A percentile compares a stretch with the other conserved stretches of the same genome.
Evolutionary conservation across 495 filamentous ascomycete genomes (phyloP).

Genomic region (Trichoderma virens): DNA sequence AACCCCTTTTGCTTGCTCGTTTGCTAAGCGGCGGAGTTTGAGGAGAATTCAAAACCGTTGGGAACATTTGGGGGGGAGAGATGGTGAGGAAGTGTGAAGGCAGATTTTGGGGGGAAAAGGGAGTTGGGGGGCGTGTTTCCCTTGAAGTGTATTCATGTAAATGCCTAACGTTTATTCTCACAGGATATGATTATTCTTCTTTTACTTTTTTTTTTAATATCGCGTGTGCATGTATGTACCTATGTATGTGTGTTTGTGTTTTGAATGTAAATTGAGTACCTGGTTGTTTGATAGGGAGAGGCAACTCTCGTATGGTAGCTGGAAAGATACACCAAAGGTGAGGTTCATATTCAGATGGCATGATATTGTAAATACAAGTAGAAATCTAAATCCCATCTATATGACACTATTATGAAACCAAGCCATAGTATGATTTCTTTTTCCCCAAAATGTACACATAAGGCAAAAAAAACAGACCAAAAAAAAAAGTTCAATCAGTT

Average conservation of each 20-base stretch:
- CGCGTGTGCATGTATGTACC: background rate
- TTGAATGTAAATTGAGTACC: background rate
- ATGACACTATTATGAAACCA: background rate
- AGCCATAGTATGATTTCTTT: background rate
- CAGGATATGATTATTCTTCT: background rate
- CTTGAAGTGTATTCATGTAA: background rate
- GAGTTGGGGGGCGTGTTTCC: background rate
- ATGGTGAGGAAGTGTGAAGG: background rate
- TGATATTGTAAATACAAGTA: too few species aligned
- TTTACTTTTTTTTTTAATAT: background rate
- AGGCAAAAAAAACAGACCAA: too few species aligned
- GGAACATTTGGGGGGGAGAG: background rate
- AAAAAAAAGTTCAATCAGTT: background rate
- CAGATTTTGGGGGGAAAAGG: background rate
- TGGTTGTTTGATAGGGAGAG: too few species aligned
- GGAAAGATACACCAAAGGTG: too few species aligned
- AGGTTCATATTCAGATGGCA: too few species aligned
- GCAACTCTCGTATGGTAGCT: too few species aligned
- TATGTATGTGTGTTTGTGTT: background rate
- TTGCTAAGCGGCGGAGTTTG: background rate
- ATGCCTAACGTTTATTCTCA: slow-evolving; percentile 8
- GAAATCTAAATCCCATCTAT: background rate
- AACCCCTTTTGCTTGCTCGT: background rate
- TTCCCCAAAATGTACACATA: too few species aligned
- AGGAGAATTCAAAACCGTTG: too few species aligned